These are phyloP conservation scores for Ogataea salicorniae DNA, from an alignment of 805 yeast genomes.

Conservation along the genomic window DNA sequence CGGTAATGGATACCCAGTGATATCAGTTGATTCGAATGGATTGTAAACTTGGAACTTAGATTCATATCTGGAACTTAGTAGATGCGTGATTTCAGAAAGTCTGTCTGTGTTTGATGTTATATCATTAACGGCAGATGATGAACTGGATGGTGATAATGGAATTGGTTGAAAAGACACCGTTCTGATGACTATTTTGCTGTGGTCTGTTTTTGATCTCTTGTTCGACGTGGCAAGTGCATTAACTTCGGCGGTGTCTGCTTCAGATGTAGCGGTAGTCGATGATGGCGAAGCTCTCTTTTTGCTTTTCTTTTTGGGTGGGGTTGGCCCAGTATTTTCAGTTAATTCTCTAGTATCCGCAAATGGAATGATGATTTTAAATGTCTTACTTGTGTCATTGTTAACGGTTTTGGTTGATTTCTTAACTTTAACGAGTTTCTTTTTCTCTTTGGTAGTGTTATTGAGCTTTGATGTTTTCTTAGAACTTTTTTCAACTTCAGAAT, in stretches of 20 bases:
- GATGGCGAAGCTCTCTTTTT: neutral
- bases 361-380: conserved; percentile 17
- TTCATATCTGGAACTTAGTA: conserved; percentile 19
- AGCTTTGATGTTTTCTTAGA: neutral
- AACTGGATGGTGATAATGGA: no score
- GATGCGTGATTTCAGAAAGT: neutral
- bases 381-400: neutral
- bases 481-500: neutral
- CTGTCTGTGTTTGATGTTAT: neutral
- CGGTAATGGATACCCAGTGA: conserved; percentile 10
- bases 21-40: conserved; percentile 15
- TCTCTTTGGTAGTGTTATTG: neutral
- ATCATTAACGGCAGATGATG: neutral
- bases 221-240: no score
- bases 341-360: conserved; percentile 11
- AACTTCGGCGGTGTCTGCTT: no score
- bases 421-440: conserved; percentile 4
- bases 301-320: neutral
- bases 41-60: conserved; percentile 22
- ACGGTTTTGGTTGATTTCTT: conserved; percentile 5
- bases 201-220: no score
- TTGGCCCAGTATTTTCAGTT: no score
- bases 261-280: neutral
- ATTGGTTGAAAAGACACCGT: no score
- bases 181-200: no score